Base-by-base conservation (phyloP, 306 rosid genomes). In the Begonia loranthoides region DNA sequence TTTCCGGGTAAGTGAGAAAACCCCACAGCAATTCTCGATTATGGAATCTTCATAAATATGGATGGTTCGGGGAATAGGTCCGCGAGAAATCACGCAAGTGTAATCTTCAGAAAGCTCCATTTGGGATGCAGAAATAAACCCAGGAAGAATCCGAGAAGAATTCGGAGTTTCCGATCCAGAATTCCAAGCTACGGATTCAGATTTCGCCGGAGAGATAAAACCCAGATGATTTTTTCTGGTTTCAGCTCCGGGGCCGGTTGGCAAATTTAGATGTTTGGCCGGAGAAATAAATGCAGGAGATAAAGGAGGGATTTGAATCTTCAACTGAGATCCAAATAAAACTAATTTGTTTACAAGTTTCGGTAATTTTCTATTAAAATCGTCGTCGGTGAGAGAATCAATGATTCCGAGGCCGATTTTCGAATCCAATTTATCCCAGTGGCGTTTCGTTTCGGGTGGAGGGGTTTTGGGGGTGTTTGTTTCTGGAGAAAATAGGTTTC, bases 81-180 rank as follows among this genome's bases (percentile, higher is more conserved):
- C 87, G 41, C 74, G 92, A 0, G 72, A 64, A 33, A 80, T 85
- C 57, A 90, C 94, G 8, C 97, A 84, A 1, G 97, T 90, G 33
- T 90, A 90, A 17, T 90, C 95, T 67, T 90, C 97, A 1, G 95
- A 90, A 1, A 70, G 83, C 70, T 73, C 92, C 76, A 90, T 90
- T 67, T 88, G 87, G 2, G 63, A 74, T 5, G 77, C 79, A 46
- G 94, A 75, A 46, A 82, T 73, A 55, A 73, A 66, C 21, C 86
- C 76, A 9, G 49, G 39, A 57, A 78, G 70, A 52, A 72, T 72
- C 41, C 61, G 53, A 12, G 56, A 54, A 53, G 81, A 71, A 53
- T 56, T 62, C 6, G 36, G 56, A n/a, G 61, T 47, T 15, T 54
- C 79, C 6, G 45, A 41, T 34, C 57, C 72, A 10, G 70, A 70